These are phyloP conservation scores for Candida manassasensis DNA, from an alignment of 805 yeast genomes.

Conservation along the genomic window DNA sequence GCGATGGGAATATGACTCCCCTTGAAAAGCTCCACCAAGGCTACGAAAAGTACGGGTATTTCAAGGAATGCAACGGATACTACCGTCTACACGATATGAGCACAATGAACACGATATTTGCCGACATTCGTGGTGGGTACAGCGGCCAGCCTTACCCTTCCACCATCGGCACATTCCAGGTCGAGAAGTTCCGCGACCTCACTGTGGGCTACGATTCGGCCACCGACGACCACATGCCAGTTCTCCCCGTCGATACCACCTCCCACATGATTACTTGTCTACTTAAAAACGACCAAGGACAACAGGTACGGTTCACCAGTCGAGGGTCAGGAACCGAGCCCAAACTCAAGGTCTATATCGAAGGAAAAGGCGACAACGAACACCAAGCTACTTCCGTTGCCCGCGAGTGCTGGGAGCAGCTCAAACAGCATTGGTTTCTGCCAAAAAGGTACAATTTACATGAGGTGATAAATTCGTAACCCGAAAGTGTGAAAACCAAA, in stretches of 20 bases:
- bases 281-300: conserved; percentile 21
- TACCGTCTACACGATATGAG: conserved; percentile 57
- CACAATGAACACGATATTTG: conserved; percentile 53
- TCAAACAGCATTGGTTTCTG: conserved; percentile 62
- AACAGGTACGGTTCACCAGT: conserved; percentile 64
- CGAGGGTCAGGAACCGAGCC: conserved; percentile 98
- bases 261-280: conserved; percentile 85
- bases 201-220: conserved; percentile 77
- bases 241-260: conserved; percentile 61
- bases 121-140: conserved; percentile 38
- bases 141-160: conserved; percentile 35
- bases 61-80: conserved; percentile 83
- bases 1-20: conserved; percentile 28
- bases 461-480: conserved; percentile 33
- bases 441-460: conserved; percentile 44
- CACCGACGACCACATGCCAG: conserved; percentile 53
- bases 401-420: conserved; percentile 57
- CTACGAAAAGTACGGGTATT: conserved; percentile 67
- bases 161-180: conserved; percentile 52
- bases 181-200: conserved; percentile 74
- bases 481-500: conserved; percentile 6
- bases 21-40: conserved; percentile 53
- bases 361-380: conserved; percentile 54
- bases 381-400: conserved; percentile 50
- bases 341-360: conserved; percentile 86